A percentile compares a stretch with the other conserved stretches of the same genome.
Conservation (phyloP, 331 rosid species). For the Telfairia occidentalis region DNA sequence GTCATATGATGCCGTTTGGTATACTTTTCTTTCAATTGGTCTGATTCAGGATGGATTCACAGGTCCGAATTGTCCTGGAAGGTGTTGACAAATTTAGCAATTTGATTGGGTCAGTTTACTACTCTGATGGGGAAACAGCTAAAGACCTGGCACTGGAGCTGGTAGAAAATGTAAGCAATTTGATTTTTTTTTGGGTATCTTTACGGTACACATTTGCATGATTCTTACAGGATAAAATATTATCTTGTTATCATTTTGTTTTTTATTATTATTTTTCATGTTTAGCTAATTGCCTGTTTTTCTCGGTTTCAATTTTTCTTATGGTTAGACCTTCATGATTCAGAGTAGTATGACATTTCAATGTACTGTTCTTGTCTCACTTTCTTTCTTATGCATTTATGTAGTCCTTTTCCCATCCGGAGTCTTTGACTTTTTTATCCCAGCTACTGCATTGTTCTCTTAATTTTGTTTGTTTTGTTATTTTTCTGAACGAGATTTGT, state of each 20-base stretch:
- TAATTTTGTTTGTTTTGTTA: background rate
- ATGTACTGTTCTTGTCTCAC: background rate
- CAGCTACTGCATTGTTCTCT: background rate
- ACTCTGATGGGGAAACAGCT: constrained; percentile 89
- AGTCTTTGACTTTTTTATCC: background rate
- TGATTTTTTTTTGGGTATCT: background rate
- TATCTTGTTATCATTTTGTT: background rate
- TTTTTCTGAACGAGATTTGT: background rate
- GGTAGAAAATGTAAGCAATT: constrained; percentile 52
- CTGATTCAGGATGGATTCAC: constrained; percentile 31
- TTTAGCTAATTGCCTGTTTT: background rate
- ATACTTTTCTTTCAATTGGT: constrained; percentile 16
- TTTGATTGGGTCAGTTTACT: constrained; percentile 89
- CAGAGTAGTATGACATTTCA: background rate
- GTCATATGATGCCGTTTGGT: constrained; percentile 12
- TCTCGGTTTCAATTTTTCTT: background rate
- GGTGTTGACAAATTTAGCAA: constrained; percentile 91
- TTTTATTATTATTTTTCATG: background rate
- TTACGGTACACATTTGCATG: background rate
- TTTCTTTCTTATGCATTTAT: background rate
- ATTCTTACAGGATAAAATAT: background rate
- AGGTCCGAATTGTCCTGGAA: constrained; percentile 95
- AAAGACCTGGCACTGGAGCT: constrained; percentile 93
- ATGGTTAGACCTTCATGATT: background rate
- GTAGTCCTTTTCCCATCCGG: background rate